Evolutionary conservation across 2,329 filamentous ascomycete genomes (phyloP).

Genomic region (Colletotrichum zoysiae): DNA sequence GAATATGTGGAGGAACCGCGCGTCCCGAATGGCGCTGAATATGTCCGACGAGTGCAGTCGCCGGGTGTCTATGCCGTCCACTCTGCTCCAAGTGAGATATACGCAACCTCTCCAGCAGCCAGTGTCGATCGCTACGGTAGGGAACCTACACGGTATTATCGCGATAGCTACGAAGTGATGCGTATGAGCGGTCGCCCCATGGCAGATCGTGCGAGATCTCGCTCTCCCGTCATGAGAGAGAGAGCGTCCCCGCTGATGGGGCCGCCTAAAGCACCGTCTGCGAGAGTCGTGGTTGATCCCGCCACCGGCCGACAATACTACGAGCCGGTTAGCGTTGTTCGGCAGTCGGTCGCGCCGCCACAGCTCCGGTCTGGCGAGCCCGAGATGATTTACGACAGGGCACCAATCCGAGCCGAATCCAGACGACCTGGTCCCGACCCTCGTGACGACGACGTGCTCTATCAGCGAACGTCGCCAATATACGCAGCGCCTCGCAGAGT

Average conservation of each 20-base stretch:
- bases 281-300: slow-evolving; percentile 80
- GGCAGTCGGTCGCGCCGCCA: slow-evolving; percentile 68
- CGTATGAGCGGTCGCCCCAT: slow-evolving; percentile 64
- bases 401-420: slow-evolving; percentile 64
- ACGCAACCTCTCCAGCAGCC: slow-evolving; percentile 55
- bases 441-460: slow-evolving; percentile 65
- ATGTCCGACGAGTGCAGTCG: slow-evolving; percentile 54
- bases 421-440: slow-evolving; percentile 61
- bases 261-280: slow-evolving; percentile 64
- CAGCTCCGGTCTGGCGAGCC: slow-evolving; percentile 56
- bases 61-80: slow-evolving; percentile 53
- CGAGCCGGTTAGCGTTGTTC: slow-evolving; percentile 62
- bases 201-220: slow-evolving; percentile 61
- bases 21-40: slow-evolving; percentile 49
- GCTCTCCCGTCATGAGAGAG: slow-evolving; percentile 61
- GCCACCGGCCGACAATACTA: slow-evolving; percentile 85
- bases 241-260: slow-evolving; percentile 62
- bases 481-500: slow-evolving; percentile 66
- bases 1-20: slow-evolving; percentile 52
- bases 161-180: slow-evolving; percentile 56
- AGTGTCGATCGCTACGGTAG: slow-evolving; percentile 59
- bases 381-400: slow-evolving; percentile 76
- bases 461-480: slow-evolving; percentile 64
- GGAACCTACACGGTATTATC: slow-evolving; percentile 58
- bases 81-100: slow-evolving; percentile 54